Percentiles rank a stretch among this genome's conserved stretches.
These are phyloP conservation scores for Auricularia sp. DNA, from an alignment of 768 basidiomycete genomes.

Conservation along the genomic window DNA sequence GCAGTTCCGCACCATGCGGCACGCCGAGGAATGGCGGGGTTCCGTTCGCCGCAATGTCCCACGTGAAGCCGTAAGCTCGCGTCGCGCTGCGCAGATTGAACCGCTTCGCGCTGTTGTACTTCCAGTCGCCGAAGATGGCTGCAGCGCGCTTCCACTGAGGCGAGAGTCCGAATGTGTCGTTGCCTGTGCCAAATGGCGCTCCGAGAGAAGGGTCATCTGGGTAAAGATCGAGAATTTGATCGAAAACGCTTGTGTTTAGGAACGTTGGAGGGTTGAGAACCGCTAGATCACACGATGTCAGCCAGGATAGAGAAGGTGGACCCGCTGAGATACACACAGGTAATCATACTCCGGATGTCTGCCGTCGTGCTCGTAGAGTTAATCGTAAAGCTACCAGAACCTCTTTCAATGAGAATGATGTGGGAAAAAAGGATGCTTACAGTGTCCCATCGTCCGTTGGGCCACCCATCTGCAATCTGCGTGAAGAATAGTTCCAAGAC, in stretches of 20 bases:
- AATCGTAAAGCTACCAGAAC: conserved; percentile 19
- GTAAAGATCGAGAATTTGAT: conserved; percentile 28
- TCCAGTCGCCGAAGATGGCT: conserved; percentile 24
- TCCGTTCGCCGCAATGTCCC: too few species aligned
- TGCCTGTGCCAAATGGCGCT: conserved; percentile 38
- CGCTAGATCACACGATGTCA: neutral
- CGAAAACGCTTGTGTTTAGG: conserved; percentile 14
- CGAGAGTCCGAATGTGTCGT: conserved; percentile 34
- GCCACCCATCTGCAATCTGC: neutral
- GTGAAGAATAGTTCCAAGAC: neutral
- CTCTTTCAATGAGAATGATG: conserved; percentile 29
- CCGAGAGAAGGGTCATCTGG: conserved; percentile 34
- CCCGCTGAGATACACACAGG: conserved; percentile 14
- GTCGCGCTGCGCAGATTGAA: neutral
- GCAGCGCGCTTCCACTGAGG: conserved; percentile 30
- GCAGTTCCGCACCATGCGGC: too few species aligned
- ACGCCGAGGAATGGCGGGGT: too few species aligned
- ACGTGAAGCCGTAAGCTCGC: neutral
- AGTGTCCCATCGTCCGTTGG: conserved; percentile 19
- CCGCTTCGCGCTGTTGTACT: neutral
- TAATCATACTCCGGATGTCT: conserved; percentile 19
- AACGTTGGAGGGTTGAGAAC: conserved; percentile 9
- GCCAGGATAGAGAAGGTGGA: conserved; percentile 10
- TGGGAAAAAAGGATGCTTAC: conserved; percentile 19
- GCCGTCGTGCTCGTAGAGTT: conserved; percentile 16